Base-by-base conservation (phyloP, 192 early-diverging fungal genomes). In the Linnemannia schmuckeri region DNA sequence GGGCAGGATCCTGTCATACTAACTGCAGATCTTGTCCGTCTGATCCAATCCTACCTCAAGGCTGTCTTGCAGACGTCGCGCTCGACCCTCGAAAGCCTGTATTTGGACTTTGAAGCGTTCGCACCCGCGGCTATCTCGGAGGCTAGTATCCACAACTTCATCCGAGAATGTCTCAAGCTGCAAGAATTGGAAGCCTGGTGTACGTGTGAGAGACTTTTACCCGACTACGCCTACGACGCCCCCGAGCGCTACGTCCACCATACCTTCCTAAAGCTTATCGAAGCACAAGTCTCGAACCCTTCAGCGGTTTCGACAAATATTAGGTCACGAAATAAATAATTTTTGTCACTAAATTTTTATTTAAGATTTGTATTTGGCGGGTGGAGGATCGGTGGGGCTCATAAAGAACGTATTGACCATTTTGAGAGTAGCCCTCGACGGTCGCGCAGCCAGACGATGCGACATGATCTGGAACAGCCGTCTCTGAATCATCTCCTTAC, bases 351-450 rank as follows among this genome's bases (percentile, higher is more conserved):
- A 27, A 20, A 18, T 27, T 57, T 72, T 54, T 35, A 24, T 82
- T 76, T 46, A 68, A 40, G 54, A 57, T 49, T 82, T 86, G 74
- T 79, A 82, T 38, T 76, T 82, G 52, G 76, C 83, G 37, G 88
- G 84, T 33, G 78, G 85, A 55, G 82, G 79, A 52, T 87, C 79
- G 15, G 81, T 76, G 20, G 88, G 85, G 55, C 91, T 92, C 89
- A 95, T 93, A 75, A 97, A 97, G 86, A 90, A 93, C 0, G 91
- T 90, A 75, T 96, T 96, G 69, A 97, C 86, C 77, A 93, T 95
- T 82, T 96, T 95, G 35, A 97, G 85, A 33, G 95, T 97, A 12
- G 93, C 94, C 30, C 95, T 91, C 9, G 95, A 93, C 17, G 95
- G 96, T 47, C 93, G 90, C 3, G 96, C 93, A 90, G 92, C 92